A percentile compares a stretch with the other conserved stretches of the same genome.
These are phyloP conservation scores for Alternaria infectoria DNA, from an alignment of 2,329 filamentous ascomycete species.

Conservation along the genomic window DNA sequence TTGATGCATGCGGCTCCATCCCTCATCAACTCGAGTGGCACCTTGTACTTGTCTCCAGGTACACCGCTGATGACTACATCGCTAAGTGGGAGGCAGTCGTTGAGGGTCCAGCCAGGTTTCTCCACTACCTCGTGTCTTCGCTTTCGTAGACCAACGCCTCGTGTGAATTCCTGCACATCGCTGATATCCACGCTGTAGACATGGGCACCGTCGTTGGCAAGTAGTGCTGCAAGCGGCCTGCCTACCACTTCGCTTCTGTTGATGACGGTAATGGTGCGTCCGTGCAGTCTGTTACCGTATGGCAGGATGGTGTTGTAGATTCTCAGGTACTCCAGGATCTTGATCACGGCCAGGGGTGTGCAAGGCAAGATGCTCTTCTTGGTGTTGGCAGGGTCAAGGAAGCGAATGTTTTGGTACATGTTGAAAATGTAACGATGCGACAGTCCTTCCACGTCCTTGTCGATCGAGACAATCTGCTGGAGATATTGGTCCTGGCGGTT, in stretches of 20 bases:
- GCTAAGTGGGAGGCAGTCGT: slow-evolving; percentile 83
- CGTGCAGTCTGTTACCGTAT: slow-evolving; percentile 90
- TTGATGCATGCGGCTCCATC: slow-evolving; percentile 98
- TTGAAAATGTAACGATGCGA: slow-evolving; percentile 96
- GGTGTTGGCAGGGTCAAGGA: slow-evolving; percentile 78
- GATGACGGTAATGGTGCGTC: slow-evolving; percentile 93
- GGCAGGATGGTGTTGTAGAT: slow-evolving; percentile 96
- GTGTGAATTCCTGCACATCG: slow-evolving; percentile 89
- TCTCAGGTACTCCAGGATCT: slow-evolving; percentile 92
- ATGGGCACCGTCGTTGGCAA: slow-evolving; percentile 94
- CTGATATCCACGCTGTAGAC: slow-evolving; percentile 95
- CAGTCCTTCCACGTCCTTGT: slow-evolving; percentile 95
- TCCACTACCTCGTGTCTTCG: slow-evolving; percentile 85
- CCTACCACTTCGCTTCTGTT: slow-evolving; percentile 97
- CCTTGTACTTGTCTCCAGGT: slow-evolving; percentile 85
- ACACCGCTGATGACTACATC: slow-evolving; percentile 96
- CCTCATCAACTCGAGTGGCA: slow-evolving; percentile 80
- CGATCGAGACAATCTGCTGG: slow-evolving; percentile 87
- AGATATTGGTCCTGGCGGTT: slow-evolving; percentile 90
- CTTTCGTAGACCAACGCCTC: slow-evolving; percentile 85
- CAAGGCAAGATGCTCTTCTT: slow-evolving; percentile 95
- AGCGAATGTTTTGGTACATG: slow-evolving; percentile 99
- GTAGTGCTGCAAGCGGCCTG: slow-evolving; percentile 84
- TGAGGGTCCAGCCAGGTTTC: slow-evolving; percentile 77
- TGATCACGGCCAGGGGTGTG: slow-evolving; percentile 93